phyloP scores from a whole-genome alignment of 139 green algal species.

The Chlamydomonas sp. region DNA sequence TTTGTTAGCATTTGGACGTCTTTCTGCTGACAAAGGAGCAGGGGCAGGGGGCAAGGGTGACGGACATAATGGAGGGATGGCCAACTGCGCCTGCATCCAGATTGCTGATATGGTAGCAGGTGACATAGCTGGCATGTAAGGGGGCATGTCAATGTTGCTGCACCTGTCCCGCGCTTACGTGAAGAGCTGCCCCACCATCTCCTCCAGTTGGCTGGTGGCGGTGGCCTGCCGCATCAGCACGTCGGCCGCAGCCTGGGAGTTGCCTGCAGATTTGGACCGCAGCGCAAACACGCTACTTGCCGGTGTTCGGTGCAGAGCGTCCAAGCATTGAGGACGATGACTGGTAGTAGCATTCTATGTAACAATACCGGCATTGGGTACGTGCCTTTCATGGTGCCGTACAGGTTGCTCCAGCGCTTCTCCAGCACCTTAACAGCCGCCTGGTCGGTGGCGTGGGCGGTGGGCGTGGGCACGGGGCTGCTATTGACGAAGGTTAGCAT shows the following conservation, averaged over 20 bases:
- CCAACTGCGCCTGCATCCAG: too few relatives aligned
- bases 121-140: too few relatives aligned
- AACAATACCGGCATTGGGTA: background rate
- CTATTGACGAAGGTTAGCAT: slow-evolving; percentile 6
- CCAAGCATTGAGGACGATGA: background rate
- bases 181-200: slow-evolving; percentile 30
- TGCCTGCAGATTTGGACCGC: background rate
- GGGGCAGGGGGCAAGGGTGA: too few relatives aligned
- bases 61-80: too few relatives aligned
- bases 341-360: background rate
- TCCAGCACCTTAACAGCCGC: background rate
- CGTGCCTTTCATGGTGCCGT: background rate
- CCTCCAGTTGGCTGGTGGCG: slow-evolving; percentile 25
- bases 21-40: too few relatives aligned
- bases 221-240: slow-evolving; percentile 47
- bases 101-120: too few relatives aligned
- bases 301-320: too few relatives aligned
- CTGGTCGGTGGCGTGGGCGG: background rate
- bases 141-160: background rate
- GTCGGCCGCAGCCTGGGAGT: slow-evolving; percentile 42
- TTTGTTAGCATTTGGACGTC: too few relatives aligned
- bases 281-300: background rate
- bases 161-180: background rate
- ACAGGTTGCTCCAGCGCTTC: slow-evolving; percentile 9
- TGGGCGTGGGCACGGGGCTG: slow-evolving; percentile 2